Conservation (phyloP, 1,284 basidiomycete species). For the Papiliotrema laurentii region DNA sequence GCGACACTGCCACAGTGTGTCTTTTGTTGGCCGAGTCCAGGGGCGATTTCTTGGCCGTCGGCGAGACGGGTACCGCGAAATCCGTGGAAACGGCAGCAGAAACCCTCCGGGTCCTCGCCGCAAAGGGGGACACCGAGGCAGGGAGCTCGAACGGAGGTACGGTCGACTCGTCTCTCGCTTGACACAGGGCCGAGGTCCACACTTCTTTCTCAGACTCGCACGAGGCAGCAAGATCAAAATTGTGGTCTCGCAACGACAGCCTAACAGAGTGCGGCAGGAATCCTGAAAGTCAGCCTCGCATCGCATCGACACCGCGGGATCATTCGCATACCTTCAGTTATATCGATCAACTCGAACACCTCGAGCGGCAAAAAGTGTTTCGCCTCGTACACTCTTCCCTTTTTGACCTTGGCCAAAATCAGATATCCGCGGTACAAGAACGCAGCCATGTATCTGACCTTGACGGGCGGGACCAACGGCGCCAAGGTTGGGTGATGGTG, state of each 20-base stretch:
- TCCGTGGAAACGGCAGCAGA: conserved; percentile 8
- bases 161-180: conserved; percentile 37
- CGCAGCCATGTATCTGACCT: conserved; percentile 79
- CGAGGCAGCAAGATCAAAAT: conserved; percentile 76
- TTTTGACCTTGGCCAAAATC: conserved; percentile 76
- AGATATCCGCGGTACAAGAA: conserved; percentile 84
- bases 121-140: conserved; percentile 34
- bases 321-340: conserved; percentile 57
- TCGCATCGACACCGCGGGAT: background rate
- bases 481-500: conserved; percentile 55
- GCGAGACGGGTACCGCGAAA: background rate
- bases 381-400: conserved; percentile 74
- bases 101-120: conserved; percentile 20
- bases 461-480: conserved; percentile 52
- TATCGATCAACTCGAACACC: conserved; percentile 66
- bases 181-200: conserved; percentile 67
- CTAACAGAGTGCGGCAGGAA: conserved; percentile 75
- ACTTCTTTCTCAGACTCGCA: conserved; percentile 73
- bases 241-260: conserved; percentile 60
- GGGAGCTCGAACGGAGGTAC: conserved; percentile 46
- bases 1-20: conserved; percentile 22
- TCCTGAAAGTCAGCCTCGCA: conserved; percentile 50
- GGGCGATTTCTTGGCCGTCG: no score
- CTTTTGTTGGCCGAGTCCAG: conserved; percentile 20
- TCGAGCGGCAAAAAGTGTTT: conserved; percentile 77